Conservation (phyloP, 2,329 filamentous ascomycete species). For the Botrytis tulipae region DNA sequence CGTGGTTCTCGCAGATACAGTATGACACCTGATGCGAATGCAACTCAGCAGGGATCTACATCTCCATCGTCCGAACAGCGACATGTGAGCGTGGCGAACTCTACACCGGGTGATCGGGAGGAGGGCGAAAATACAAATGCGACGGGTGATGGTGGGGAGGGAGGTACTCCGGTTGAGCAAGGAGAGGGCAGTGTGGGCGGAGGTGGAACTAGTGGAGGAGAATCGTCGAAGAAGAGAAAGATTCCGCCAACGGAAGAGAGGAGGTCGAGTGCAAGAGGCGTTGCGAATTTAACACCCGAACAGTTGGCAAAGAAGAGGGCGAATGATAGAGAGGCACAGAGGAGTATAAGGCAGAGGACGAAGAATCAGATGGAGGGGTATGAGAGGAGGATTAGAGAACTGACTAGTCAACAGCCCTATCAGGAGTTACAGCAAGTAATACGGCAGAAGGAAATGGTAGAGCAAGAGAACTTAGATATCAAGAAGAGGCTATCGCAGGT, state of each 20-base stretch:
- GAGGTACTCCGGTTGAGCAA: background rate
- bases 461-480: conserved; percentile 78
- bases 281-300: conserved; percentile 83
- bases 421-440: conserved; percentile 77
- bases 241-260: background rate
- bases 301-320: conserved; percentile 88
- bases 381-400: conserved; percentile 72
- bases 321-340: conserved; percentile 88
- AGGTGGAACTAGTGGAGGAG: conserved; percentile 1
- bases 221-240: conserved; percentile 9
- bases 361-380: conserved; percentile 82
- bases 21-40: conserved; percentile 25
- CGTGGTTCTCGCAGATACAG: conserved; percentile 28
- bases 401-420: conserved; percentile 74
- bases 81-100: background rate
- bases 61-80: background rate
- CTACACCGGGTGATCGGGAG: background rate
- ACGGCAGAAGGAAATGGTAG: conserved; percentile 71
- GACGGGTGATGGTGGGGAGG: background rate
- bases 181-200: background rate
- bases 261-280: conserved; percentile 64
- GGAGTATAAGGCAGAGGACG: conserved; percentile 81
- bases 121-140: background rate
- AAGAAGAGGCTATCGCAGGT: conserved; percentile 65
- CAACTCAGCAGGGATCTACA: conserved; percentile 15